These are phyloP conservation scores for Claviceps digitariae DNA, from an alignment of 2,329 filamentous ascomycete species.

Conservation along the genomic window DNA sequence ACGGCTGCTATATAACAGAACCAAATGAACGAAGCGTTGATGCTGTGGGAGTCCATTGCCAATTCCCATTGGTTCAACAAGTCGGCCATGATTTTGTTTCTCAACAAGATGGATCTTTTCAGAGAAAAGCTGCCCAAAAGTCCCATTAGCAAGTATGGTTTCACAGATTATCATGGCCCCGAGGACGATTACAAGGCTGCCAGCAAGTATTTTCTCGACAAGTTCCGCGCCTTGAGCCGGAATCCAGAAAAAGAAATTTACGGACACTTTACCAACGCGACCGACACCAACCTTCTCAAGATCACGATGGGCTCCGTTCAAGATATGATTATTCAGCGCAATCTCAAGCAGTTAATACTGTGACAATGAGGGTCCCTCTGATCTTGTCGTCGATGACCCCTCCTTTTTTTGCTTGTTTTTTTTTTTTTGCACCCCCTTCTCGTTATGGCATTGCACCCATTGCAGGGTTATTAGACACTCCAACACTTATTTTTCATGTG, in stretches of 20 bases:
- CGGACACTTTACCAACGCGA: slow-evolving; percentile 49
- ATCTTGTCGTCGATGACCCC: not conserved
- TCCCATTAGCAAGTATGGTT: slow-evolving; percentile 59
- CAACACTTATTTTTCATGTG: not conserved
- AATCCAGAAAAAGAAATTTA: slow-evolving; percentile 51
- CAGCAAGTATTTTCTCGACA: slow-evolving; percentile 70
- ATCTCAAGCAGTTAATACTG: slow-evolving; percentile 61
- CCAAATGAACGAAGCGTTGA: slow-evolving; percentile 82
- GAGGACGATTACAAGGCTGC: slow-evolving; percentile 59
- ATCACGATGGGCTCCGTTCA: slow-evolving; percentile 79
- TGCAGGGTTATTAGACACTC: not conserved
- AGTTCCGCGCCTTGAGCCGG: slow-evolving; percentile 64
- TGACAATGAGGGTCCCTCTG: slow-evolving; percentile 9
- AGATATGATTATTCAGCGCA: slow-evolving; percentile 78
- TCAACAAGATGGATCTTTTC: slow-evolving; percentile 83
- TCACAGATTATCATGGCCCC: slow-evolving; percentile 66
- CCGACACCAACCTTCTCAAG: slow-evolving; percentile 62
- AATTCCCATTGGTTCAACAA: slow-evolving; percentile 80
- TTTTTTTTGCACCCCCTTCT: too few relatives aligned
- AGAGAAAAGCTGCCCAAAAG: slow-evolving; percentile 59
- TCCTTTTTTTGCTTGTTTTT: not conserved
- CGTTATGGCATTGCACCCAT: not conserved
- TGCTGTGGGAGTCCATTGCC: slow-evolving; percentile 76
- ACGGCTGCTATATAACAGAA: slow-evolving; percentile 38
- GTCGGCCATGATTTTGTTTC: slow-evolving; percentile 69